Base-by-base conservation (phyloP, 108 stramenopile genomes). In the Fragilaria crotonensis region DNA sequence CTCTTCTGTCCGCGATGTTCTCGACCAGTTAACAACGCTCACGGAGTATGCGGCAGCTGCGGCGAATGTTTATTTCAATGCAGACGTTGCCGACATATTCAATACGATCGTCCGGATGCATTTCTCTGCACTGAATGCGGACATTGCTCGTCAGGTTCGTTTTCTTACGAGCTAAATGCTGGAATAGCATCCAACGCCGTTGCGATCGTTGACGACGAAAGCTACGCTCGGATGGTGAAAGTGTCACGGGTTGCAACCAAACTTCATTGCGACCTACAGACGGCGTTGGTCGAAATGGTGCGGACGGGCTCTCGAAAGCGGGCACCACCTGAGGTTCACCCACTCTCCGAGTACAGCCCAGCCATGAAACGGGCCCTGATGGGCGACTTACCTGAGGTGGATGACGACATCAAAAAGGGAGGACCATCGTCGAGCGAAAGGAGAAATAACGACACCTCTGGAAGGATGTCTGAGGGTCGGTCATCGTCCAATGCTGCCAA, bases 71-170 rank as follows among this genome's bases (percentile, higher is more conserved):
- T 89, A 2, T 96, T 90, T 67, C 95, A 96, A 64, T 97, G 97
- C 63, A 70, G 95, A 33, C 86, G 92, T 66, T 98, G 97, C 51
- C 72, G 89, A 0, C 93, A 94, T 57, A 96, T 98, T 58, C 96
- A 96, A 54, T 96, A 98, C 64, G 96, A 96, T 59, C 57, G 79
- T 26, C 68, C 95, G 25, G 94, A 96, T 68, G 94, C 96, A 27
- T 97, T 98, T 55, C 63, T 98, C 7, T 98, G 97, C 53, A 94
- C 93, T 22, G 97, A 96, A 67, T 98, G 97, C 63, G 97, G 97
- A 4, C 95, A 95, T 68, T 96, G 95, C 57, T 66, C 90, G 9
- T 78, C 83, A 47, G 97, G 84, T 31, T 73, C 62, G 22, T 96
- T 98, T 60, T 59, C 68, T 33, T 75, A 68, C 23, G 77, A 79